A percentile compares a stretch with the other conserved stretches of the same genome.
Evolutionary conservation across 2,329 filamentous ascomycete species (phyloP).

Genomic region (Tolypocladium inflatum): DNA sequence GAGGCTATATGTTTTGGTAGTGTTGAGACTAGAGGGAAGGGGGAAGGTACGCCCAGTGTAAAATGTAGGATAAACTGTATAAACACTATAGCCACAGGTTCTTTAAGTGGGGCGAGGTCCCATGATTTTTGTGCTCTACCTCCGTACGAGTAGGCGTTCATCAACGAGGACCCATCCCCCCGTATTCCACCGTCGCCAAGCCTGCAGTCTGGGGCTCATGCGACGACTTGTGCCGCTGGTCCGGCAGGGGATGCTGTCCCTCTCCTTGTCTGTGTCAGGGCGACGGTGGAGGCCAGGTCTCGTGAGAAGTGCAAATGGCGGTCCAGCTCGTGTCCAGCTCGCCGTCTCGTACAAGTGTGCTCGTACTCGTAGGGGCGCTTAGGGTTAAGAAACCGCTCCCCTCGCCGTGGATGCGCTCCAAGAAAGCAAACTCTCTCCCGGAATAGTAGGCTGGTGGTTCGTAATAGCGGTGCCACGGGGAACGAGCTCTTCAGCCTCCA

Average conservation of each 20-base stretch:
- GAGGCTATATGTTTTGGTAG: too few species aligned
- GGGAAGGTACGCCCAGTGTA: too few species aligned
- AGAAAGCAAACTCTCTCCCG: not conserved
- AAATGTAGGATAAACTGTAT: too few species aligned
- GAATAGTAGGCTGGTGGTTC: not conserved
- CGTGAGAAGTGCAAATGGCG: not conserved
- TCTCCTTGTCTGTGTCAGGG: not conserved
- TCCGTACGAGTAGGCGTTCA: too few species aligned
- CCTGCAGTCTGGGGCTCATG: not conserved
- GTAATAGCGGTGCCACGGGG: too few species aligned
- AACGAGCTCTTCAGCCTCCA: not conserved
- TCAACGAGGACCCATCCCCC: not conserved
- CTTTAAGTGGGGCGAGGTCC: too few species aligned
- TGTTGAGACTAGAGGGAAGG: too few species aligned
- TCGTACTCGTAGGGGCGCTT: too few species aligned
- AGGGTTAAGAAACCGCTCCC: not conserved
- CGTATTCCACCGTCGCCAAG: not conserved
- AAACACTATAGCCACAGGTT: too few species aligned
- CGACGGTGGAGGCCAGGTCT: not conserved
- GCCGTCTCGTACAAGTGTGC: not conserved
- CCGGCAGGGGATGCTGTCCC: not conserved
- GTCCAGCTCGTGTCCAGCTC: not conserved
- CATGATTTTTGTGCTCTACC: too few species aligned
- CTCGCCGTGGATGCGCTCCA: not conserved
- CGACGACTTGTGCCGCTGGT: not conserved